Conservation (phyloP, 805 yeast genomes). For the Saturnispora besseyi region DNA sequence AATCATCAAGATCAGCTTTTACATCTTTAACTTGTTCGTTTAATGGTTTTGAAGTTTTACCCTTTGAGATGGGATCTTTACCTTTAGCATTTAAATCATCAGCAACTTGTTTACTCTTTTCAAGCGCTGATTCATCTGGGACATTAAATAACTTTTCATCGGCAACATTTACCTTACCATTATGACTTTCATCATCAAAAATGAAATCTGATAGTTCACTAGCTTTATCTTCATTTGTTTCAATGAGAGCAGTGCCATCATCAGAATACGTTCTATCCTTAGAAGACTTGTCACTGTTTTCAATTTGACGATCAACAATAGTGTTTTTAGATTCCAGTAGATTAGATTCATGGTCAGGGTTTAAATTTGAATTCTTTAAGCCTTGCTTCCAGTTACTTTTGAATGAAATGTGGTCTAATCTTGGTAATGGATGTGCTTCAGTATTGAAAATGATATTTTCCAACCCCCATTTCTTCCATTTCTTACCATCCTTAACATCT, state of each 20-base stretch:
- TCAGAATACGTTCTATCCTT: not conserved
- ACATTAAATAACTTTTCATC: not conserved
- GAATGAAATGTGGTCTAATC: slow-evolving; percentile 42
- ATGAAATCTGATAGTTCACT: slow-evolving; percentile 3
- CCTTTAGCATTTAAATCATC: slow-evolving; percentile 18
- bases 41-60: slow-evolving; percentile 22
- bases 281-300: not conserved
- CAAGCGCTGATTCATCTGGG: slow-evolving; percentile 1
- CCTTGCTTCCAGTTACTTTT: slow-evolving; percentile 54
- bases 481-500: slow-evolving; percentile 12
- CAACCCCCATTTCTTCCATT: slow-evolving; percentile 50
- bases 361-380: not conserved
- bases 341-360: not conserved
- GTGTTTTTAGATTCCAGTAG: not conserved
- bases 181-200: not conserved
- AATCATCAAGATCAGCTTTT: slow-evolving; percentile 6
- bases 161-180: not conserved
- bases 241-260: not conserved
- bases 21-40: slow-evolving; percentile 20
- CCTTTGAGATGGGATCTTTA: slow-evolving; percentile 20
- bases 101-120: slow-evolving; percentile 19
- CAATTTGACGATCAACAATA: not conserved
- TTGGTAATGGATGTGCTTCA: slow-evolving; percentile 92
- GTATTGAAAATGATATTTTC: slow-evolving; percentile 74
- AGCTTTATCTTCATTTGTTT: not conserved